These are phyloP conservation scores for Salix brachista DNA, from an alignment of 345 rosid genomes.

Conservation along the genomic window DNA sequence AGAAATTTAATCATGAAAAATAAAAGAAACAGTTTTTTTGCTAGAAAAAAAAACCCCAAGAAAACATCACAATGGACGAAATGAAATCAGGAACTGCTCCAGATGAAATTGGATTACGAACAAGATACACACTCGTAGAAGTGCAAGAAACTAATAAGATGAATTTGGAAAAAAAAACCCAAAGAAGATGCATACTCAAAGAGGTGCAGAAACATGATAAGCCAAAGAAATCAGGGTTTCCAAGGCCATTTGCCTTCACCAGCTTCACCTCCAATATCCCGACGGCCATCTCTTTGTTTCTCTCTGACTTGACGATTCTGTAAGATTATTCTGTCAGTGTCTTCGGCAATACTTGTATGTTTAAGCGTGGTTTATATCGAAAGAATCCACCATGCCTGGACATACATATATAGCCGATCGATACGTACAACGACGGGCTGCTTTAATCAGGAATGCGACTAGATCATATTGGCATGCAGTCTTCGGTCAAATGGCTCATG, in stretches of 20 bases:
- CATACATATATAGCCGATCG: neutral
- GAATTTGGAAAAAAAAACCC: neutral
- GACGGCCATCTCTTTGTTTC: constrained; percentile 44
- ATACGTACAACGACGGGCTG: neutral
- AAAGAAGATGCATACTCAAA: neutral
- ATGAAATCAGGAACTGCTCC: too few species aligned
- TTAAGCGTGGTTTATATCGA: too few species aligned
- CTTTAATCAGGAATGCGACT: neutral
- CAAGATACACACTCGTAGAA: too few species aligned
- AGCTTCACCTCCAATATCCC: constrained; percentile 71
- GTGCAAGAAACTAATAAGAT: neutral
- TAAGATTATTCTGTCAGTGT: too few species aligned
- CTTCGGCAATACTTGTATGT: too few species aligned
- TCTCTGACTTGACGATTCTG: neutral
- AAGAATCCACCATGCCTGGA: neutral
- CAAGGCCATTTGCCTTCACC: constrained; percentile 64
- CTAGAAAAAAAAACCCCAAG: neutral
- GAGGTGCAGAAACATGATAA: neutral
- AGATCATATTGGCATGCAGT: neutral
- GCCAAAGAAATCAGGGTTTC: constrained; percentile 59
- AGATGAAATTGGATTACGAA: too few species aligned
- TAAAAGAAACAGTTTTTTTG: neutral
- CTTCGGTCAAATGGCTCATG: neutral
- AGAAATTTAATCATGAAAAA: too few species aligned
- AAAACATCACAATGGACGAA: too few species aligned